A percentile compares a stretch with the other conserved stretches of the same genome.
Evolutionary conservation across 495 filamentous ascomycete species (phyloP).

Genomic region (Neurospora sublineolata): DNA sequence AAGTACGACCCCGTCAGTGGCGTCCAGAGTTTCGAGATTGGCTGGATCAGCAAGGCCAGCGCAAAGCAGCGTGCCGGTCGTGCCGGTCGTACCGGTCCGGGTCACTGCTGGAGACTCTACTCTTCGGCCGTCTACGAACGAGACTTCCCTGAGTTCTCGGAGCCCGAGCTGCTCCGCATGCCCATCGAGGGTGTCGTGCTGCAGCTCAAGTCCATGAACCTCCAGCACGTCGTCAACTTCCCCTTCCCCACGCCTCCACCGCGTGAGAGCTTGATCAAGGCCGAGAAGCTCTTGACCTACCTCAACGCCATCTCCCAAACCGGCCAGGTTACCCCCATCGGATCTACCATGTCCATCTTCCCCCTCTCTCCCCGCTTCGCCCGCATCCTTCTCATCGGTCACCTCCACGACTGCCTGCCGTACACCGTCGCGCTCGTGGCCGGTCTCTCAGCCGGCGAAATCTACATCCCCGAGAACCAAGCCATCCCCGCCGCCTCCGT

Average conservation of each 20-base stretch:
- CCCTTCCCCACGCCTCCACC: conserved; percentile 95
- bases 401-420: conserved; percentile 69
- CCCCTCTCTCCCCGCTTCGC: conserved; percentile 84
- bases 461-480: conserved; percentile 81
- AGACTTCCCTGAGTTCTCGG: conserved; percentile 75
- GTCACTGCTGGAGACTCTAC: conserved; percentile 90
- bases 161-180: conserved; percentile 82
- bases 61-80: conserved; percentile 87
- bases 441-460: conserved; percentile 72
- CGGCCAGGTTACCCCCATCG: conserved; percentile 67
- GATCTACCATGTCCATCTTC: conserved; percentile 72
- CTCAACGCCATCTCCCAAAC: conserved; percentile 53
- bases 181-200: conserved; percentile 88
- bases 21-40: conserved; percentile 88
- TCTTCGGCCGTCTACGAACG: conserved; percentile 89
- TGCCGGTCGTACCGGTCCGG: conserved; percentile 89
- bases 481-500: conserved; percentile 40
- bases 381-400: conserved; percentile 78
- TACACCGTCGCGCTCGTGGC: conserved; percentile 86
- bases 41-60: conserved; percentile 96
- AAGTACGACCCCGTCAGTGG: conserved; percentile 74
- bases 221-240: conserved; percentile 85
- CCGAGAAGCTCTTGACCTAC: conserved; percentile 74
- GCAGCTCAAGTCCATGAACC: conserved; percentile 89
- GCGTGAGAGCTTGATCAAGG: conserved; percentile 63